Evolutionary conservation across 257 asterid genomes (phyloP), one percentile per base, ranked within the genome.

Genomic region (Capsicum chinense): DNA sequence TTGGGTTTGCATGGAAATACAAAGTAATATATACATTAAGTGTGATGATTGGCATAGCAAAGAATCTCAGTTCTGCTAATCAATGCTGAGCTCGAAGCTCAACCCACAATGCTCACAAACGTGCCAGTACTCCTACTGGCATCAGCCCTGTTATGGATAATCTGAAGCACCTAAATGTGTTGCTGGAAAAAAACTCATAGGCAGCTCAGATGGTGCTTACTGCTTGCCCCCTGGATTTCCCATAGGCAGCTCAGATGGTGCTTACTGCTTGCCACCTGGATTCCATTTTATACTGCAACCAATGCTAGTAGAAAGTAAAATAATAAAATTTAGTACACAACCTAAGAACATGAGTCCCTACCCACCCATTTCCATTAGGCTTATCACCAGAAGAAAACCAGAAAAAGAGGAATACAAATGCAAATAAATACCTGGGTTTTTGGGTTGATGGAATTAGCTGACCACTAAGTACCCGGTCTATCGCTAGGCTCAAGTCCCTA

Each of bases 221-320:
- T 63, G 82, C 89, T 84, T 83, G 47, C 69, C 86, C 69, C 87
- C 85, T 14, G 99, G 97, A 87, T 91, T 89, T 26, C 89, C 82
- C 82, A 80, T 35, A 66, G 84, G 88, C 59, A 63, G 84, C 57
- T 56, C 52, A 73, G 56, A 48, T 60, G 80, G 57, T 47, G 42
- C n/a, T 90, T 88, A 92, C 48, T 63, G 82, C 89, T 84, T 83
- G 47, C 69, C 86, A 59, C 87, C 85, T 14, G 99, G 97, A 87
- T 91, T 89, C 99, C 99, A 95, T 87, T 95, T 95, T 85, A 95
- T 94, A 84, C 98, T 93, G 95, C 99, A 95, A 60, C 99, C 97
- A 82, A 93, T 92, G 79, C 99, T 95, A 83, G 85, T 54, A 68
- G 69, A 84, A 59, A 84, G 42, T 70, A 83, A 84, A 33, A 67